Base-by-base conservation (phyloP, 1,139 yeast species). In the Yamadazyma taylorii region DNA sequence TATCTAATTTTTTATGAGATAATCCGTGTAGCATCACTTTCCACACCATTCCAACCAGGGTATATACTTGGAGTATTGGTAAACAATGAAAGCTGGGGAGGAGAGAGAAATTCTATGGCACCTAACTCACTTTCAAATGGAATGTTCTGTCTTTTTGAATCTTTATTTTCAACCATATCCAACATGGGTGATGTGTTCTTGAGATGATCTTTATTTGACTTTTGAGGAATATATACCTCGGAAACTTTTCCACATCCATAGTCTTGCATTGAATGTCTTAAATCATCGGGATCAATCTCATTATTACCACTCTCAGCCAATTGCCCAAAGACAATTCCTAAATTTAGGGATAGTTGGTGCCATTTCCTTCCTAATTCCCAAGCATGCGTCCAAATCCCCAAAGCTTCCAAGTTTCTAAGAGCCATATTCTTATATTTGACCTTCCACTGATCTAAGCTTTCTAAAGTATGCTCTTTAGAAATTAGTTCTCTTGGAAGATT, bases 361-460 rank as follows among this genome's bases (percentile, higher is more conserved):
- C 63, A 59, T 13, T 52, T 50, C 34, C 54, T 46, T 1, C 60
- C 63, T 34, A 59, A 45, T 11, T 57, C 58, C 64, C 64, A 59
- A 10, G 47, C 44, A 24, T 44, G 40, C 26, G 47, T 45, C 63
- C 64, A 59, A 13, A 47, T 39, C 14, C 38, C 36, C 17, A 59
- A 40, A 17, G 45, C 42, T 16, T 52, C 51, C 38, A 58, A 37
- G 24, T 49, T 50, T 21, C 50, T 51, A 2, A 38, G 37, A 1
- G 61, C 62, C 37, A 58, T 38, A 13, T 34, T 34, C 32, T 38
- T 42, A 35, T 53, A 59, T 33, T 53, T 58, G 24, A 31, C 29
- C 25, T 42, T 42, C 36, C 37, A 37, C 12, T 34, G 33, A 24
- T 50, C 55, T 4, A 54, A 25, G 13, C 40, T 42, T 14, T 36